Conservation (phyloP, 2,329 filamentous ascomycete species). For the Byssothecium circinans region DNA sequence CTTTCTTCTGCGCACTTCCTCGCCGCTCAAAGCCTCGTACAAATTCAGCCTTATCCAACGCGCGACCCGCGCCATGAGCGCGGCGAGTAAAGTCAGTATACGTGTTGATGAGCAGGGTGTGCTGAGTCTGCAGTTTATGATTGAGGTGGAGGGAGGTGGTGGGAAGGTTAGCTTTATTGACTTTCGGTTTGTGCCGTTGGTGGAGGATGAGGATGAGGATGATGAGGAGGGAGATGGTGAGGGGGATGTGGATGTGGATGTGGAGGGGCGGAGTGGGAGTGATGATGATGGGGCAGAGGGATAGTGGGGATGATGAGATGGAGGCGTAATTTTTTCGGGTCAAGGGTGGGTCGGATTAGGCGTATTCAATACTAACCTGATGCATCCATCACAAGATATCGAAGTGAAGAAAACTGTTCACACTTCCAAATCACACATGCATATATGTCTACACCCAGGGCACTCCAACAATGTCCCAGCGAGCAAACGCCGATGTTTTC, state of each 20-base stretch:
- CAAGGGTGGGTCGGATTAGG: too few species aligned
- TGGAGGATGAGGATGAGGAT: slow-evolving; percentile 59
- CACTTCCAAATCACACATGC: too few species aligned
- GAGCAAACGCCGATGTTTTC: too few species aligned
- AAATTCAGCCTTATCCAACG: slow-evolving; percentile 85
- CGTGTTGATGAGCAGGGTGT: slow-evolving; percentile 87
- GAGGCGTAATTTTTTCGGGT: too few species aligned
- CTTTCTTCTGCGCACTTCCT: slow-evolving; percentile 58
- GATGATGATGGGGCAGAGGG: too few species aligned
- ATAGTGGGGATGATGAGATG: too few species aligned
- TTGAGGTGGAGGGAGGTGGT: slow-evolving; percentile 80
- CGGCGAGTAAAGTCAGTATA: slow-evolving; percentile 89
- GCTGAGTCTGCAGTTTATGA: slow-evolving; percentile 92
- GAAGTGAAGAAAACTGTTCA: too few species aligned
- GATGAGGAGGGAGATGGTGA: background rate
- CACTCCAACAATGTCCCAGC: too few species aligned
- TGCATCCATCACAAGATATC: too few species aligned
- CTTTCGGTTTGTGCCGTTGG: slow-evolving; percentile 77
- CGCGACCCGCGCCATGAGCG: slow-evolving; percentile 87
- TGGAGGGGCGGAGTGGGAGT: too few species aligned
- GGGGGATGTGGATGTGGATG: background rate
- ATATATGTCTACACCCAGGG: too few species aligned
- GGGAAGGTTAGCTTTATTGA: slow-evolving; percentile 72
- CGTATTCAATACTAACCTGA: too few species aligned
- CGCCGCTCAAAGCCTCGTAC: slow-evolving; percentile 62